These are phyloP conservation scores for Colletotrichum sp. DNA, from an alignment of 2,329 filamentous ascomycete species.

Conservation along the genomic window DNA sequence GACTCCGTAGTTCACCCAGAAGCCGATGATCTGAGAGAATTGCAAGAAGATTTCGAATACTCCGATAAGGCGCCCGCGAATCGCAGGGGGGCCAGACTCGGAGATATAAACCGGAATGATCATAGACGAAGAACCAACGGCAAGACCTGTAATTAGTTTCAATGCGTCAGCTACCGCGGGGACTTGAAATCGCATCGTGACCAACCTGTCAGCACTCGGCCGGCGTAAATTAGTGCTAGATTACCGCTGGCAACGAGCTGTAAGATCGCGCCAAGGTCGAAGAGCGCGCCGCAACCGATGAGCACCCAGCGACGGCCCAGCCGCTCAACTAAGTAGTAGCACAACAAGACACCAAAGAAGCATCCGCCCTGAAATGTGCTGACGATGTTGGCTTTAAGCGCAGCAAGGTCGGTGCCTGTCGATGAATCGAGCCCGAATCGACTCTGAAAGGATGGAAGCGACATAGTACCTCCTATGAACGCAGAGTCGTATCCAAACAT, in stretches of 20 bases:
- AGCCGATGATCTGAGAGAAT: slow-evolving; percentile 52
- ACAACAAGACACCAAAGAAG: slow-evolving; percentile 58
- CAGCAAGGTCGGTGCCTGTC: slow-evolving; percentile 2
- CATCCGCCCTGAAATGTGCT: slow-evolving; percentile 61
- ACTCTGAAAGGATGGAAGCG: slow-evolving; percentile 24
- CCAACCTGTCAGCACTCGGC: slow-evolving; percentile 57
- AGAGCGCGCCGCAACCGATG: slow-evolving; percentile 54
- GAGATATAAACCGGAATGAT: slow-evolving; percentile 63
- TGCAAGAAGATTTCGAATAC: slow-evolving; percentile 57
- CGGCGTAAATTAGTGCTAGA: slow-evolving; percentile 61
- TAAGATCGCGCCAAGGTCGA: slow-evolving; percentile 49
- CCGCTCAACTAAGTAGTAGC: slow-evolving; percentile 59
- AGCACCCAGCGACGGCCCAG: slow-evolving; percentile 59
- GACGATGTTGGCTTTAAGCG: slow-evolving; percentile 33
- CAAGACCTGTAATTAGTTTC: slow-evolving; percentile 49
- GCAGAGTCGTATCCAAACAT: slow-evolving; percentile 31
- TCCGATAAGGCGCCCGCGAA: slow-evolving; percentile 55
- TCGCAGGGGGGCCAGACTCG: slow-evolving; percentile 58
- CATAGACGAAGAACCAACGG: slow-evolving; percentile 53
- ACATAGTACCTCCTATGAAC: slow-evolving; percentile 28
- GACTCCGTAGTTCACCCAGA: slow-evolving; percentile 38
- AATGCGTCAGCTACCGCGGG: slow-evolving; percentile 28
- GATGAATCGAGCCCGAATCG: slow-evolving; percentile 17
- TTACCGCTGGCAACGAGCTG: slow-evolving; percentile 49
- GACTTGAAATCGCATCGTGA: slow-evolving; percentile 30